These are phyloP conservation scores for Zygosaccharomyces bailii DNA, from an alignment of 805 yeast species.

Conservation along the genomic window DNA sequence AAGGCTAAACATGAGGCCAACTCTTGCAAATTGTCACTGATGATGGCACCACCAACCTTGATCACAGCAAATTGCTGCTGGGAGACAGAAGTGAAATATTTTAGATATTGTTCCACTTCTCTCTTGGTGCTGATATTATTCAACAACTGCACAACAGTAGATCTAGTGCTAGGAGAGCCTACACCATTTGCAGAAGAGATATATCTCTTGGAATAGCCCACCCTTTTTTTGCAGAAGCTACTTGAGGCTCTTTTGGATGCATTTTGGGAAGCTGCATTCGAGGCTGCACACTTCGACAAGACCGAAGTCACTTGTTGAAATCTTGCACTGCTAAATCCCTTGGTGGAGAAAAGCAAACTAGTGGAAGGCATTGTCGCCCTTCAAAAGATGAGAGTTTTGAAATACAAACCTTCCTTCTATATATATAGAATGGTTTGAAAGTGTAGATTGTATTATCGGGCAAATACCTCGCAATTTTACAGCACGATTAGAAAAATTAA, in stretches of 20 bases:
- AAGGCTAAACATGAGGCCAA: slow-evolving; percentile 94
- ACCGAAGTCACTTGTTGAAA: slow-evolving; percentile 20
- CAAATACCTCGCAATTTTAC: slow-evolving; percentile 8
- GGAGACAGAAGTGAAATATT: slow-evolving; percentile 92
- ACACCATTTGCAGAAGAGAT: slow-evolving; percentile 27
- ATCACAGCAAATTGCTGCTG: slow-evolving; percentile 98
- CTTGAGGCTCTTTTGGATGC: slow-evolving; percentile 9
- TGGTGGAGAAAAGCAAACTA: slow-evolving; percentile 28
- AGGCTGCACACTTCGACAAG: slow-evolving; percentile 20
- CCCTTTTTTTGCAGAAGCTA: slow-evolving; percentile 21
- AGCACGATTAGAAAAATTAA: not conserved
- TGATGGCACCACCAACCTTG: slow-evolving; percentile 98
- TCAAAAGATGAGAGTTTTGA: no score
- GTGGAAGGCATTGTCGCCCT: slow-evolving; percentile 26
- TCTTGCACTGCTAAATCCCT: slow-evolving; percentile 23
- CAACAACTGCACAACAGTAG: slow-evolving; percentile 90
- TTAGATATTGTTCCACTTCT: slow-evolving; percentile 96
- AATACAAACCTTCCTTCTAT: slow-evolving; percentile 1
- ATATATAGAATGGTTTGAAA: not conserved
- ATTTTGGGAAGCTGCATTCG: slow-evolving; percentile 13
- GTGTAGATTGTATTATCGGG: no score
- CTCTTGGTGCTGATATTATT: slow-evolving; percentile 96
- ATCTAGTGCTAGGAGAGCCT: slow-evolving; percentile 55
- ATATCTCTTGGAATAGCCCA: slow-evolving; percentile 30
- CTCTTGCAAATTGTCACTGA: slow-evolving; percentile 89